Evolutionary conservation across 106 monocot genomes (phyloP).

Genomic region (Agapanthus africanus): DNA sequence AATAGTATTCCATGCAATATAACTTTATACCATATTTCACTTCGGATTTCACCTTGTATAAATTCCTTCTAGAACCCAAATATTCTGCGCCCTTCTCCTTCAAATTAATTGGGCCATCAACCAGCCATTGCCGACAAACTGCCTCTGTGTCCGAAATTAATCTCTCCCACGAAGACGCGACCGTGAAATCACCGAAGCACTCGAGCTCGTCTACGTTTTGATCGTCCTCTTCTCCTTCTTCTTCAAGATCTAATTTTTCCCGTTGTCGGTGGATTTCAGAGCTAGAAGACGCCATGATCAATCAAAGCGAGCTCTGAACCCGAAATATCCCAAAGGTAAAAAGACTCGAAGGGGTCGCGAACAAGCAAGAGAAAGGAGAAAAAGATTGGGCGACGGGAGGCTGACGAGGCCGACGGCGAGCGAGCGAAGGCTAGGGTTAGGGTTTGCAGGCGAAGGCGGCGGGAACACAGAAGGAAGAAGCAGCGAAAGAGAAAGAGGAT

Average conservation of each 20-base stretch:
- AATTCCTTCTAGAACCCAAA: conserved; percentile 37
- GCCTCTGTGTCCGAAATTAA: conserved; percentile 96
- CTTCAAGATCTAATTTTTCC: too few relatives aligned
- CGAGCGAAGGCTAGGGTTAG: too few relatives aligned
- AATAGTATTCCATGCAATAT: conserved; percentile 86
- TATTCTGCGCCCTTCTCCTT: conserved; percentile 85
- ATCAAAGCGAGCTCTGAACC: too few relatives aligned
- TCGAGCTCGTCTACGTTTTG: conserved; percentile 42
- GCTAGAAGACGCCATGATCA: conserved; percentile 46
- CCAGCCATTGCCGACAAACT: conserved; percentile 73
- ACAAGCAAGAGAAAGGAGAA: too few relatives aligned
- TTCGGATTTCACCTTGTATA: conserved; percentile 68
- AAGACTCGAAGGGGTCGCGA: too few relatives aligned
- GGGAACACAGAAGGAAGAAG: too few relatives aligned
- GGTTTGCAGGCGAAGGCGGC: too few relatives aligned
- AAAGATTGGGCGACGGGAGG: too few relatives aligned
- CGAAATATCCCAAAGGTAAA: too few relatives aligned
- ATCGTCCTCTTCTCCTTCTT: conserved; percentile 3
- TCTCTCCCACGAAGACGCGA: conserved; percentile 99
- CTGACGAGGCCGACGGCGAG: too few relatives aligned
- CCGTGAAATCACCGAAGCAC: conserved; percentile 93
- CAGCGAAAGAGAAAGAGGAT: too few relatives aligned
- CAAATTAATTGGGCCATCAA: conserved; percentile 79
- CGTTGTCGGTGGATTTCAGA: conserved; percentile 4
- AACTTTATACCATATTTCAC: conserved; percentile 61